Evolutionary conservation across 2,329 filamentous ascomycete genomes (phyloP), one percentile per base, ranked within the genome.

Genomic region (Tympanopsis confertula): DNA sequence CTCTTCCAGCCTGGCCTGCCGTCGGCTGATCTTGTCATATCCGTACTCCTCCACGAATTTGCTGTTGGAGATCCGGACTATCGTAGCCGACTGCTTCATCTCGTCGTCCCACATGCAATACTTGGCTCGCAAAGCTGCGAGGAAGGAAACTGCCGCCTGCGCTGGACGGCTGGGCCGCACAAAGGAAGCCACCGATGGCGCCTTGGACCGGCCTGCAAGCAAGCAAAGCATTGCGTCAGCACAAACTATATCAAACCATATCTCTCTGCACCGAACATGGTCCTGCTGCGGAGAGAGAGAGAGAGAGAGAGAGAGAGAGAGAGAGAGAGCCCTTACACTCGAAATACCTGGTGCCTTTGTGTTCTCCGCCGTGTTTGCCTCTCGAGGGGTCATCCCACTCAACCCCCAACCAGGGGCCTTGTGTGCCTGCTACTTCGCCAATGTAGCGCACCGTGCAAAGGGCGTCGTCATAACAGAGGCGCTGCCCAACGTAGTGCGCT

Each of bases 41-140:
- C 91, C 91, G 22, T 96, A 76, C 61, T 96, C 89, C 61, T 96
- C 83, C 4, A 86, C 89, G 14, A 88, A 73, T 59, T 96, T 96
- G 26, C 66, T 94, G 69, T 68, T 81, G 39, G 68, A 62, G 44
- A 94, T 82, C 36, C 74, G 66, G 36, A 68, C 66, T 5, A 61
- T 54, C 12, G 60, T 51, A 13, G 42, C 45, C 19, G 52, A 39
- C 38, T 42, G 43, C 35, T 41, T 37, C 35, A 50, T 47, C 24
- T 47, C 42, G 19, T 55, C 49, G 5, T 55, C 49, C 13, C 61
- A 55, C 40, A 80, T 73, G 3, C 77, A 71, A 55, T 98, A 98
- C 62, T 95, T 98, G 48, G 78, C 72, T 42, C 74, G 74, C 38
- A 95, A 64, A 3, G 86, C 91, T 49, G 83, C 71, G 14, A 94